A percentile compares a stretch with the other conserved stretches of the same genome.
phyloP scores from a whole-genome alignment of 805 yeast genomes.

The Candida railenensis region DNA sequence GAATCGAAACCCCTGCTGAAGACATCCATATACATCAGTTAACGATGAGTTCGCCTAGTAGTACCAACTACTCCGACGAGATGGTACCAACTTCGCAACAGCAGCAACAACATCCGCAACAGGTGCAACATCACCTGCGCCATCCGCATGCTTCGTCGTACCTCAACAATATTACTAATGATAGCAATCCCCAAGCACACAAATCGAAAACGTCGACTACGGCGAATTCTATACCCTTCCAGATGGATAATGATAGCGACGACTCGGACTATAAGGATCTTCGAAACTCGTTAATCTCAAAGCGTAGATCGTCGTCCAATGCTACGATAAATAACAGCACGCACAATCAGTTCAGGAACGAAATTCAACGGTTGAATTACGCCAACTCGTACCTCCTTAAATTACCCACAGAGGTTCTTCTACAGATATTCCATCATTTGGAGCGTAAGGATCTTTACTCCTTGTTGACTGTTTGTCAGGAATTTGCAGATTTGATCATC shows the following conservation, averaged over 20 bases:
- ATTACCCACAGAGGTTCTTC: conserved; percentile 60
- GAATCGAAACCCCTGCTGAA: not conserved
- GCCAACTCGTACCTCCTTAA: conserved; percentile 41
- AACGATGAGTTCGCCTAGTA: conserved; percentile 20
- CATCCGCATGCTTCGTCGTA: not conserved
- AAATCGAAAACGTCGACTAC: not conserved
- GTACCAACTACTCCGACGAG: conserved; percentile 11
- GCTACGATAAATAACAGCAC: conserved; percentile 14
- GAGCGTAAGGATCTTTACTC: conserved; percentile 61
- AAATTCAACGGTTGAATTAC: conserved; percentile 22
- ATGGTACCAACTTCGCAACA: conserved; percentile 5
- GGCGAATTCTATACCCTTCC: conserved; percentile 16
- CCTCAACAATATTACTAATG: not conserved
- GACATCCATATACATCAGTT: not conserved
- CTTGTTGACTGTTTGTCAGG: conserved; percentile 70
- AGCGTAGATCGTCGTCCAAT: conserved; percentile 20
- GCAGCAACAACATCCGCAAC: not conserved
- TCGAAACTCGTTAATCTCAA: conserved; percentile 29
- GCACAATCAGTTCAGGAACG: conserved; percentile 2
- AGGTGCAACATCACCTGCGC: not conserved
- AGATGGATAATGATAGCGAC: conserved; percentile 31
- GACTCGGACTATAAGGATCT: conserved; percentile 33
- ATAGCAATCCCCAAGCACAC: conserved; percentile 3
- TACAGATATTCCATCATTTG: conserved; percentile 64
- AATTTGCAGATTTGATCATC: conserved; percentile 75